Percentiles rank a stretch among this genome's conserved stretches.
phyloP scores from a whole-genome alignment of 257 asterid species.

The Solanum verrucosum region DNA sequence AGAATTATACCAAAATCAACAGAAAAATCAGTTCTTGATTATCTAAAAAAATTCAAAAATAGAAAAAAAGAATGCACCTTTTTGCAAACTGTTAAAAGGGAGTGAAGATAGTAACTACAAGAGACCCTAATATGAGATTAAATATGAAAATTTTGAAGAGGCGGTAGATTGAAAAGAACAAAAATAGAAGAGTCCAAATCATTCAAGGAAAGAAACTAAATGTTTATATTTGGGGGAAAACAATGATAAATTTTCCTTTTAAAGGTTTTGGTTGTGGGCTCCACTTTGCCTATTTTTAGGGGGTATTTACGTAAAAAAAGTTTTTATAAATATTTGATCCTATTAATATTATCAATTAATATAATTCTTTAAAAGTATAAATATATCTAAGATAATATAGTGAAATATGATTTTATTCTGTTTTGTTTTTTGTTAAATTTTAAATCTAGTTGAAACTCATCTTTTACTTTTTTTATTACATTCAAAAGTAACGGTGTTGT shows the following conservation, averaged over 20 bases:
- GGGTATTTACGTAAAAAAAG: not conserved
- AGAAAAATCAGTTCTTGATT: not conserved
- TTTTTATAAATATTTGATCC: not conserved
- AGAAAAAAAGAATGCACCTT: not conserved
- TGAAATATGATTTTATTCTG: no score
- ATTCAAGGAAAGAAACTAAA: not conserved
- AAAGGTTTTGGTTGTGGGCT: slow-evolving; percentile 5
- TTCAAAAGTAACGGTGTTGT: not conserved
- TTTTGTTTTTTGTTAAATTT: no score
- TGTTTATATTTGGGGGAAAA: not conserved
- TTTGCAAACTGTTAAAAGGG: not conserved
- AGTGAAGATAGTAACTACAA: not conserved
- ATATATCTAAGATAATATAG: no score
- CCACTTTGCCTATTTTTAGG: not conserved
- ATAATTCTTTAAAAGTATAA: no score
- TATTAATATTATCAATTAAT: no score
- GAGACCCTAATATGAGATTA: not conserved
- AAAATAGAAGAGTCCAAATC: not conserved
- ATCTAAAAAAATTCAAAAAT: not conserved
- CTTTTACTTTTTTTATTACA: no score
- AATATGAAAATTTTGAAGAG: not conserved
- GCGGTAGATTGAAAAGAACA: not conserved
- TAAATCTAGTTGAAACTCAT: not conserved
- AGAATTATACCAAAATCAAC: not conserved
- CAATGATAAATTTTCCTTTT: not conserved